Evolutionary conservation across 768 basidiomycete species (phyloP).

Genomic region (Amylocystis lapponica): DNA sequence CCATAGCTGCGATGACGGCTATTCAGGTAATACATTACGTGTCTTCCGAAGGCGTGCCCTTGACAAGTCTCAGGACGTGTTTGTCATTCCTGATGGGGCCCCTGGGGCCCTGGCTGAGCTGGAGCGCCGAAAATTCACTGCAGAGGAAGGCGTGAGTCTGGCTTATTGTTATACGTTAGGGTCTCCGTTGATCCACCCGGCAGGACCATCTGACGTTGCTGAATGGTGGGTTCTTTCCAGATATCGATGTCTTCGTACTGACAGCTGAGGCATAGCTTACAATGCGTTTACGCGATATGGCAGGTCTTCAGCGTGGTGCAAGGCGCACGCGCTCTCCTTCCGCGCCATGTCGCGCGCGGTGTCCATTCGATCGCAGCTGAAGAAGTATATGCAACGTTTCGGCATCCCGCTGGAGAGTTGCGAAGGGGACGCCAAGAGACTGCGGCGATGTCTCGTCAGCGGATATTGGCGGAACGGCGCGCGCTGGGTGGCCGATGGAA

Average conservation of each 20-base stretch:
- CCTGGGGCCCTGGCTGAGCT: constrained; percentile 84
- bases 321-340: constrained; percentile 86
- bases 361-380: constrained; percentile 90
- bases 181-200: constrained; percentile 6
- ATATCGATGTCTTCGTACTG: background rate
- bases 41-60: background rate
- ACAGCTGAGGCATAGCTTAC: constrained; percentile 52
- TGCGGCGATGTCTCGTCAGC: constrained; percentile 85
- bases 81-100: constrained; percentile 82
- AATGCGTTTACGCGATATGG: constrained; percentile 87
- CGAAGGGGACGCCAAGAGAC: constrained; percentile 75
- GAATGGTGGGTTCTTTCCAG: constrained; percentile 54
- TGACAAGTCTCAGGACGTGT: constrained; percentile 62
- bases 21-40: constrained; percentile 64
- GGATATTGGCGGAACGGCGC: constrained; percentile 96
- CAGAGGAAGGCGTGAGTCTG: constrained; percentile 86
- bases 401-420: constrained; percentile 79
- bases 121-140: constrained; percentile 93
- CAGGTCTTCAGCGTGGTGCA: constrained; percentile 88
- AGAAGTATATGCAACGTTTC: constrained; percentile 93
- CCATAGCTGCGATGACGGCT: constrained; percentile 93
- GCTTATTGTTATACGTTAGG: background rate
- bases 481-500: constrained; percentile 87
- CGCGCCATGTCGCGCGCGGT: constrained; percentile 90
- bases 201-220: constrained; percentile 93